Base-by-base conservation (phyloP, 768 basidiomycete species). In the Russula foetens region DNA sequence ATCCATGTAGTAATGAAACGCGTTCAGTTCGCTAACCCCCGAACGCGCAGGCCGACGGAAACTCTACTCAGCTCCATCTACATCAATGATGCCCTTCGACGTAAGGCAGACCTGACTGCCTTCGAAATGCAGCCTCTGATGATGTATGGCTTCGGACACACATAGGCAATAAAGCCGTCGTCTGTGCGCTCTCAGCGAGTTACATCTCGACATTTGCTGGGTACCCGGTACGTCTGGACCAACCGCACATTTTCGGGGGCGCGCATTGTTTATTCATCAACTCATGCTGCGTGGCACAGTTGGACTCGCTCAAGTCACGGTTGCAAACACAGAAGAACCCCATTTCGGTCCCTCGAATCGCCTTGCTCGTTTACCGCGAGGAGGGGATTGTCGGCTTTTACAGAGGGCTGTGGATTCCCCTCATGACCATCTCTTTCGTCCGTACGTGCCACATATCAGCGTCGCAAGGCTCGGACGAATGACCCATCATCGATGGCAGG, bases 401-500 rank as follows among this genome's bases (percentile, higher is more conserved):
- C 73, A 81, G 93, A 58, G 92, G 92, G 59, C 69, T 94, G 53
- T 91, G 90, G 84, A 90, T 98, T 67, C 95, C 96, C 49, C 82
- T 98, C 57, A 79, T 93, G 73, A 96, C 94, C 9, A 98, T 98
- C 67, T 93, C 94, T 6, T 92, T 96, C 71, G 94, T 98, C 72
- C 92, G 96, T 86, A 72, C 75, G 90, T 91, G 49, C 21, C 43
- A 51, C 50, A 52, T 21, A 53, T 58, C 54, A 35, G 48, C 43
- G 28, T 50, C 55, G 39, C 26, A 50, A 39, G 47, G 28, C 58
- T 54, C 41, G 38, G 62, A 24, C 58, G 31, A 24, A 43, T 52
- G 57, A 56, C 53, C 53, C 63, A 35, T 62, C 44, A 39, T 41
- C 41, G 21, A 61, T 63, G 11, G 41, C 65, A 93, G 90, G 91